phyloP scores from a whole-genome alignment of 768 basidiomycete species.

The Suillus occidentalis region DNA sequence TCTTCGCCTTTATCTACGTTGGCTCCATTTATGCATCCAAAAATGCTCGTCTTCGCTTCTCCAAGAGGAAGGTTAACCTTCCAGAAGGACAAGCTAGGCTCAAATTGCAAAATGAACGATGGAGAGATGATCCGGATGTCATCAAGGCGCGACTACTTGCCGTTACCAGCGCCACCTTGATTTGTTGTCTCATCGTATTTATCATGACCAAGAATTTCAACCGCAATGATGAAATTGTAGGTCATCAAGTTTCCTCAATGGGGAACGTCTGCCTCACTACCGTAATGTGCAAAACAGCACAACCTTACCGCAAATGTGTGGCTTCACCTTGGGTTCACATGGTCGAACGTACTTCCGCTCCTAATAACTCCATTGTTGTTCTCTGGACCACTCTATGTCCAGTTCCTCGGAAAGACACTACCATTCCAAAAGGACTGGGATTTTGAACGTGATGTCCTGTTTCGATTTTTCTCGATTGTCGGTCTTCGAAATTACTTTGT shows the following conservation, averaged over 20 bases:
- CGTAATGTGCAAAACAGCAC: neutral
- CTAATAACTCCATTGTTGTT: constrained; percentile 74
- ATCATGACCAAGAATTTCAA: constrained; percentile 34
- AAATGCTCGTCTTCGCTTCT: constrained; percentile 56
- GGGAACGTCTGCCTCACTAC: neutral
- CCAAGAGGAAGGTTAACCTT: constrained; percentile 28
- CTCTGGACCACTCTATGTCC: constrained; percentile 71
- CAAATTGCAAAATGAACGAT: constrained; percentile 44
- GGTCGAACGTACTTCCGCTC: constrained; percentile 43
- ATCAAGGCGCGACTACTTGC: constrained; percentile 77
- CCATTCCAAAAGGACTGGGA: constrained; percentile 58
- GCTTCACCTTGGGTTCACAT: constrained; percentile 41
- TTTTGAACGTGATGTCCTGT: constrained; percentile 38
- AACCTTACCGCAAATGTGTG: constrained; percentile 17
- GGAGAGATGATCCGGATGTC: constrained; percentile 83
- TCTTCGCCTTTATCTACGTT: constrained; percentile 71
- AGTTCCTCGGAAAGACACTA: constrained; percentile 43
- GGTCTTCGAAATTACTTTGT: constrained; percentile 71
- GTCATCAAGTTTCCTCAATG: neutral
- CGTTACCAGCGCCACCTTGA: constrained; percentile 59
- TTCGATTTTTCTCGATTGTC: constrained; percentile 47
- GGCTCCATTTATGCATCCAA: constrained; percentile 80
- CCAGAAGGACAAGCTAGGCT: constrained; percentile 29
- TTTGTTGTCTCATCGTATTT: constrained; percentile 55
- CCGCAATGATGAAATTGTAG: neutral